Conservation (phyloP, 805 yeast genomes). For the Cyberlindnera euphorbiiphila region DNA sequence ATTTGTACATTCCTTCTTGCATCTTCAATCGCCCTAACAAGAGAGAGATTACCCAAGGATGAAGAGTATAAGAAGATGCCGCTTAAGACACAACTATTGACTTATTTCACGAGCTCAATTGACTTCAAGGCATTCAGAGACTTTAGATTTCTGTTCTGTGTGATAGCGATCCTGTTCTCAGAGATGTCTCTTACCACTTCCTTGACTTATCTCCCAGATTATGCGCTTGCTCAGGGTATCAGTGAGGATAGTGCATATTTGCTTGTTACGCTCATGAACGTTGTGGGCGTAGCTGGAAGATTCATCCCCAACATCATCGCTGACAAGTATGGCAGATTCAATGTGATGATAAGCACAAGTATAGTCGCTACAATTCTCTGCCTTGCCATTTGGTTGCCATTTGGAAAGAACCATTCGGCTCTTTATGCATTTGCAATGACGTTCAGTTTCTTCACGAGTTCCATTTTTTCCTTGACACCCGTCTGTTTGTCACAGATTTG, state of each 20-base stretch:
- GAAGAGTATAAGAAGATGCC: constrained; percentile 24
- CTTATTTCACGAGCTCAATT: constrained; percentile 25
- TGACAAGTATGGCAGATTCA: constrained; percentile 39
- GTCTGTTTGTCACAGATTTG: constrained; percentile 63
- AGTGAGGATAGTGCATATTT: constrained; percentile 37
- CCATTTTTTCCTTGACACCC: constrained; percentile 62
- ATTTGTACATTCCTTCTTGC: constrained; percentile 39
- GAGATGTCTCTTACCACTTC: constrained; percentile 38
- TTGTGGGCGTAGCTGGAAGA: constrained; percentile 39
- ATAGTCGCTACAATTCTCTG: constrained; percentile 42
- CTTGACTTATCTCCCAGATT: constrained; percentile 49
- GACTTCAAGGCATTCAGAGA: constrained; percentile 25
- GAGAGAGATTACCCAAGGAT: constrained; percentile 40
- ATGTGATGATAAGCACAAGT: constrained; percentile 33
- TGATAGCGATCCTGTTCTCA: constrained; percentile 22
- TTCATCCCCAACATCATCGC: constrained; percentile 39
- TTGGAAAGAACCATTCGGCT: constrained; percentile 41
- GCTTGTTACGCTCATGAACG: constrained; percentile 42
- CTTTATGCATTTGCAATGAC: constrained; percentile 50
- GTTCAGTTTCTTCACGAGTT: constrained; percentile 59
- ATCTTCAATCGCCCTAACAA: constrained; percentile 34
- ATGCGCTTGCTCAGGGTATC: constrained; percentile 42
- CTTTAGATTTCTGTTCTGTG: constrained; percentile 40
- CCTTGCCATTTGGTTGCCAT: constrained; percentile 62
- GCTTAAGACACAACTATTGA: constrained; percentile 25